Conservation (phyloP, 1,284 basidiomycete genomes). For the Cryptococcus sp. region DNA sequence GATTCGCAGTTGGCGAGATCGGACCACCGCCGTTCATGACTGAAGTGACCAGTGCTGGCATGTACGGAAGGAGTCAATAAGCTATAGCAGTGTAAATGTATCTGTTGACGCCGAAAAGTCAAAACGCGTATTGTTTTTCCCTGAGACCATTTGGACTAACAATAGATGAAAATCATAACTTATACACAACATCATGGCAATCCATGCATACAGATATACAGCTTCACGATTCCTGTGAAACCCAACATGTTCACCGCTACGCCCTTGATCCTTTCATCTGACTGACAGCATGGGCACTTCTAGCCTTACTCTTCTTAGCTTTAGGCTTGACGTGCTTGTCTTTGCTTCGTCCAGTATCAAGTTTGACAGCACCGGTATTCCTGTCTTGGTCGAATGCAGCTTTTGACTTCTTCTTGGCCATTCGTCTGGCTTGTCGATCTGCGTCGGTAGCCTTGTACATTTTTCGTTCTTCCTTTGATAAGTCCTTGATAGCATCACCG, state of each 20-base stretch:
- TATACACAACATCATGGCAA: no score
- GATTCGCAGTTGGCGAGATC: conserved; percentile 15
- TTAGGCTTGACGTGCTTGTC: conserved; percentile 19
- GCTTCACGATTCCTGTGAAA: background rate
- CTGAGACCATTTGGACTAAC: no score
- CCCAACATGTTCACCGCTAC: conserved; percentile 12
- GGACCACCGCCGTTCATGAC: background rate
- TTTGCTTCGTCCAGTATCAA: conserved; percentile 30
- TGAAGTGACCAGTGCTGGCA: no score
- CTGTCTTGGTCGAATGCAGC: conserved; percentile 61
- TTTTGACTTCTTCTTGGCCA: conserved; percentile 77
- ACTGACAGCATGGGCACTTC: conserved; percentile 40
- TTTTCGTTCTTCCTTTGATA: conserved; percentile 84
- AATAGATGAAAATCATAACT: no score
- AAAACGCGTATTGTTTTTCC: no score
- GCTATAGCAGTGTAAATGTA: no score
- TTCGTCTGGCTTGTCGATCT: conserved; percentile 70
- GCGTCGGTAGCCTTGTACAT: conserved; percentile 68
- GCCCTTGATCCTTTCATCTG: conserved; percentile 48
- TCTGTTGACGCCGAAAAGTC: no score
- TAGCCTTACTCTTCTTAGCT: conserved; percentile 31
- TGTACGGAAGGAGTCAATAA: no score
- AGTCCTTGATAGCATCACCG: conserved; percentile 66
- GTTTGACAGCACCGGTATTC: conserved; percentile 45
- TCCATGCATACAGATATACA: background rate